These are phyloP conservation scores for Elongisporangium senticosum DNA, from an alignment of 352 stramenopile genomes.

Conservation along the genomic window DNA sequence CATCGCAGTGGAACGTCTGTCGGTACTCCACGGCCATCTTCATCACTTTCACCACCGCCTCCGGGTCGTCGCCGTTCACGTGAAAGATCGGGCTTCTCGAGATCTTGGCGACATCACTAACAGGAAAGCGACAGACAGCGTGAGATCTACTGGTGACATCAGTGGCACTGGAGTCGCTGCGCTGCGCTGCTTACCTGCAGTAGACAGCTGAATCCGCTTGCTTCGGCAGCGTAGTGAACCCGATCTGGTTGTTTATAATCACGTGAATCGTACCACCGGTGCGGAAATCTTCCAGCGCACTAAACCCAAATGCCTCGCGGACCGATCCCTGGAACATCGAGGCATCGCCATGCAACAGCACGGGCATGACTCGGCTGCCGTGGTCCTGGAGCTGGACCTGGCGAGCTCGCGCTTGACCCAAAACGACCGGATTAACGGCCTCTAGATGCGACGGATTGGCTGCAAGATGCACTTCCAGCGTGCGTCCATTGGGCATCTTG, in stretches of 20 bases:
- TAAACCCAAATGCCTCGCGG: slow-evolving; percentile 79
- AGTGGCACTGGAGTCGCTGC: background rate
- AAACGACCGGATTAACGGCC: slow-evolving; percentile 96
- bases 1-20: slow-evolving; percentile 93
- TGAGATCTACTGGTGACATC: background rate
- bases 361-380: slow-evolving; percentile 89
- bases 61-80: slow-evolving; percentile 97
- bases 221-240: slow-evolving; percentile 98
- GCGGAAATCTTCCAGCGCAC: slow-evolving; percentile 90
- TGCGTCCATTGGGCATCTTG: slow-evolving; percentile 56
- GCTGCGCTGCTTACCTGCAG: slow-evolving; percentile 59
- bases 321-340: slow-evolving; percentile 87
- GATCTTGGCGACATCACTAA: slow-evolving; percentile 95
- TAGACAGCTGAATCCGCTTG: slow-evolving; percentile 96
- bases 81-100: slow-evolving; percentile 93
- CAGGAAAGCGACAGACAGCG: slow-evolving; percentile 1
- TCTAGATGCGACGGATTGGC: slow-evolving; percentile 99
- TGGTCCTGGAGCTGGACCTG: slow-evolving; percentile 84
- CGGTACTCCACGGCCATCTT: slow-evolving; percentile 89
- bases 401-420: slow-evolving; percentile 94
- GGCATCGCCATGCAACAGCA: slow-evolving; percentile 98
- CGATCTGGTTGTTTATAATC: slow-evolving; percentile 99
- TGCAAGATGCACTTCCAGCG: slow-evolving; percentile 85
- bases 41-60: slow-evolving; percentile 90
- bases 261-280: slow-evolving; percentile 98